A percentile compares a stretch with the other conserved stretches of the same genome.
These are phyloP conservation scores for Calonectria ilicicola DNA, from an alignment of 2,329 filamentous ascomycete genomes.

Conservation along the genomic window DNA sequence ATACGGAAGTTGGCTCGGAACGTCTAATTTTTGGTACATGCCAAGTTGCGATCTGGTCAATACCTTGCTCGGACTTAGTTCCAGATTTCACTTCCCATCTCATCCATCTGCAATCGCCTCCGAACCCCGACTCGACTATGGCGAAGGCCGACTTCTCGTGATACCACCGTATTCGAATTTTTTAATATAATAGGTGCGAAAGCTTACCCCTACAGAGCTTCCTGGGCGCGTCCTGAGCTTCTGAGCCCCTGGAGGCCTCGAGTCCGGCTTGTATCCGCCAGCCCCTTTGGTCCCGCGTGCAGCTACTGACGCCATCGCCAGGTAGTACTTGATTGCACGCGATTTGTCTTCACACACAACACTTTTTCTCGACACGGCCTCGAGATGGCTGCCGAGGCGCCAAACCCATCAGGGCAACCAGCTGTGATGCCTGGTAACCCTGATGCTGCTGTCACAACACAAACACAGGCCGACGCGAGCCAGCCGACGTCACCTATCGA, in stretches of 20 bases:
- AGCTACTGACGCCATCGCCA: slow-evolving; percentile 41
- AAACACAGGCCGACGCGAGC: slow-evolving; percentile 29
- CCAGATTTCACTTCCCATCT: slow-evolving; percentile 38
- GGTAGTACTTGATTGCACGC: slow-evolving; percentile 35
- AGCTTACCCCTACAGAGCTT: neutral
- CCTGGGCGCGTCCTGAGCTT: slow-evolving; percentile 5
- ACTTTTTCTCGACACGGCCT: slow-evolving; percentile 31
- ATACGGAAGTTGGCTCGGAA: slow-evolving; percentile 34
- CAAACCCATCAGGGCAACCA: slow-evolving; percentile 55
- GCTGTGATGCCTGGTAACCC: slow-evolving; percentile 53
- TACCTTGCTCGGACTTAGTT: slow-evolving; percentile 28
- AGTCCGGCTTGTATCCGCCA: slow-evolving; percentile 8
- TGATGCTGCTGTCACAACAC: slow-evolving; percentile 34
- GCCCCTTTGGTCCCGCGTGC: slow-evolving; percentile 38
- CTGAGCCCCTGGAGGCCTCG: slow-evolving; percentile 36
- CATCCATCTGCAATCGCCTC: slow-evolving; percentile 26
- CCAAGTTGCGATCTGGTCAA: slow-evolving; percentile 46
- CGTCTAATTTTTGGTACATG: slow-evolving; percentile 40
- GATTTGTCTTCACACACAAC: slow-evolving; percentile 28
- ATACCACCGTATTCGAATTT: slow-evolving; percentile 30
- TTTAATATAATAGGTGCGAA: slow-evolving; percentile 43
- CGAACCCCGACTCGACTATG: slow-evolving; percentile 31
- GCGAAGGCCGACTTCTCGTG: slow-evolving; percentile 32
- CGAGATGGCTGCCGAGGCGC: slow-evolving; percentile 52
- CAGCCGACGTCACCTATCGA: slow-evolving; percentile 38